Evolutionary conservation across 129 eudicot species (phyloP), one percentile per base, ranked within the genome.

Genomic region (Tagetes patula): DNA sequence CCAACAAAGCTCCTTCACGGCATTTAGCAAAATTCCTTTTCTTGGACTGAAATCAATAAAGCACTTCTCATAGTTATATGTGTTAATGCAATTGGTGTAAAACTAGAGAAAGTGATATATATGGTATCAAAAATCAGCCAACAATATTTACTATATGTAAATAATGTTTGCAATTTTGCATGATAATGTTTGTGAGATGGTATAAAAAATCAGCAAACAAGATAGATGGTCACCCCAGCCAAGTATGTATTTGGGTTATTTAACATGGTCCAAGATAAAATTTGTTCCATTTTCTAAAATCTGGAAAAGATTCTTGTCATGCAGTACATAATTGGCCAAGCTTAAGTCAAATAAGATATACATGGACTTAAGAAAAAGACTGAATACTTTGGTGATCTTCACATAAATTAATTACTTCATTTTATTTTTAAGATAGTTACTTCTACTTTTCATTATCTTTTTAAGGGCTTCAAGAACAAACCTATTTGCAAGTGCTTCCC

Each of bases 401-500:
- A 61, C 66, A 61, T 61, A 1, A 11, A 34, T 20, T 20, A 20
- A 20, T 4, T 4, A 36, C 43, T 11, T 20, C 60, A 53, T 53
- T 34, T 61, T 36, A 61, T 34, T 32, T 53, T 30, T 1, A 61
- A 11, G n/a, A 61, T 36, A 61, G 66, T 61, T 34, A 60, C 66
- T 60, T 61, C 20, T 11, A 61, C 4, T 12, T 61, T 36, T 61
- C 39, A 56, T 59, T 1, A 59, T 61, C 8, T 8, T 0, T 60
- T 60, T 11, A 12, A 7, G 20, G 14, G 43, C 59, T 3, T 39
- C 12, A 70, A 8, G 1, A 79, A 71, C 73, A 64, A 27, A 92
- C 98, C 96, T 91, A 85, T 95, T 93, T n/a, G 87, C 81, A 67
- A 95, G 94, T 79, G 94, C 99, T 81, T 85, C 96, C 0, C 87